A percentile compares a stretch with the other conserved stretches of the same genome.
These are phyloP conservation scores for Myxozyma sirexii DNA, from an alignment of 805 yeast species.

Conservation along the genomic window DNA sequence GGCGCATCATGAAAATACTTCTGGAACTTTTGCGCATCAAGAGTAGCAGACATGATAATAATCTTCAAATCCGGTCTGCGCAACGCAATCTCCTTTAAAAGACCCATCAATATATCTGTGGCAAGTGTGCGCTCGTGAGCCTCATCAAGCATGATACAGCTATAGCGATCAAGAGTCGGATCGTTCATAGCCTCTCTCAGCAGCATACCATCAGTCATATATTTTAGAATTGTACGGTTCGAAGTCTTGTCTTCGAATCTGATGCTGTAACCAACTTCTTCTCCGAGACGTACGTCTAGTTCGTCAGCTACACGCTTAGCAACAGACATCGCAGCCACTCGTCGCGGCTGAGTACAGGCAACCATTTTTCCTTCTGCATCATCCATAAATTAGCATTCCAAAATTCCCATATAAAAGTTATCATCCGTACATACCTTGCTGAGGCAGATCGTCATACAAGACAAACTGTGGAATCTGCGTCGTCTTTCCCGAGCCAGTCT, in stretches of 20 bases:
- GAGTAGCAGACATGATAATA: constrained; percentile 95
- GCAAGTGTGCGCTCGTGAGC: constrained; percentile 98
- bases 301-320: constrained; percentile 97
- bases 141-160: constrained; percentile 92
- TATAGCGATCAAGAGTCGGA: constrained; percentile 74
- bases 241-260: constrained; percentile 91
- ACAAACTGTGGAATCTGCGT: constrained; percentile 98
- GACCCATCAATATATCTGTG: constrained; percentile 95
- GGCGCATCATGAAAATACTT: constrained; percentile 89
- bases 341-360: constrained; percentile 94
- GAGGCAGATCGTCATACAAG: constrained; percentile 88
- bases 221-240: constrained; percentile 78
- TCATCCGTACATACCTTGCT: constrained; percentile 48
- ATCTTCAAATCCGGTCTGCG: constrained; percentile 88
- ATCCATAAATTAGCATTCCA: not conserved
- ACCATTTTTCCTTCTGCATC: constrained; percentile 65
- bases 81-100: constrained; percentile 75
- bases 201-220: constrained; percentile 99
- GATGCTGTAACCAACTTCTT: constrained; percentile 92
- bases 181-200: constrained; percentile 97
- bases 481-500: constrained; percentile 98
- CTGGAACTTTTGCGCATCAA: constrained; percentile 96
- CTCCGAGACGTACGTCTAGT: constrained; percentile 90
- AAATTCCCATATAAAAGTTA: not conserved
- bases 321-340: constrained; percentile 99